Base-by-base conservation (phyloP, 73 alveolate species). In the Effrenium voratum region DNA sequence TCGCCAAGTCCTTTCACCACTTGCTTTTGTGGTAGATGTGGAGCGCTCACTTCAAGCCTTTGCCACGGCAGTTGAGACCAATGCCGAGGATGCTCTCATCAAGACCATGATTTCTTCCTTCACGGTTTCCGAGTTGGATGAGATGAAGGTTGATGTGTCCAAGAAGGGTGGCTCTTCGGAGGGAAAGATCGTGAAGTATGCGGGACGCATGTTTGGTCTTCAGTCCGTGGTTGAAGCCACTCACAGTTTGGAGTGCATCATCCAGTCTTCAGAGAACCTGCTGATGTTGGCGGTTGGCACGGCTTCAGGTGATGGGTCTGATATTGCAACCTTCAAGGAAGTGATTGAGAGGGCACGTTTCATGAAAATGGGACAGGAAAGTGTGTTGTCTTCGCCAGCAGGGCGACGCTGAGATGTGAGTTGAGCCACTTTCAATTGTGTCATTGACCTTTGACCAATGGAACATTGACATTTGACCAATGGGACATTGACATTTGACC, bases 101-200 rank as follows among this genome's bases (percentile, higher is more conserved):
- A 68, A 68, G 80, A 46, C 47, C 1, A 5, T 68, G 80, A n/a
- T n/a, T n/a, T 30, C 46, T 5, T 3, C 80, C 80, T 32, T 68
- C 46, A 30, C 80, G 47, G 36, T 68, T 68, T 43, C 80, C 22
- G 32, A 68, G 80, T 68, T 68, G 80, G 80, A 68, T 68, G 80
- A 68, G 80, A 68, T 68, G 80, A 68, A 43, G 24, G 36, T 5
- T 12, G 80, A 68, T 19, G 80, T 68, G 80, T 68, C 80, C 47
- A 43, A 68, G 80, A 68, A 68, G 46, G 80, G 80, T 32, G 80
- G 80, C 46, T 68, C 80, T 2, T 43, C 36, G 80, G 80, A 68
- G 36, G 80, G 80, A 5, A 68, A 68, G 80, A 68, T 68, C 36
- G 80, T 68, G 80, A 68, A 68, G 80, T 68, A 68, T 68, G 80